phyloP scores from a whole-genome alignment of 441 rosid genomes.

The Brassica hybrid region DNA sequence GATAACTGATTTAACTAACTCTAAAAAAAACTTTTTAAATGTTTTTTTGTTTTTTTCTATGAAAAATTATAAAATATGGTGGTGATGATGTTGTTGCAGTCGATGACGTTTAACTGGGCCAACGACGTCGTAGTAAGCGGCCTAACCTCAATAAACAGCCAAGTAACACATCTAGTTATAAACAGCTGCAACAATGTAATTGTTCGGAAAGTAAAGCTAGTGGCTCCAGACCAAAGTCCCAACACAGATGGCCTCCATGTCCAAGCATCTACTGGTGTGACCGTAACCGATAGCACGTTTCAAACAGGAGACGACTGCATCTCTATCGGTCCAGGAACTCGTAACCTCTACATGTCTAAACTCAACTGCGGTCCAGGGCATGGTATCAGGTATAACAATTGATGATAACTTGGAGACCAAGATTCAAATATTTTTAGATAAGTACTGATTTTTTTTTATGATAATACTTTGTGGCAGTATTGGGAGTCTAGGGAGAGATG shows the following conservation, averaged over 20 bases:
- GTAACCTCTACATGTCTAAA: slow-evolving; percentile 48
- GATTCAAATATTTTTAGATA: neutral
- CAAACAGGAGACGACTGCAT: slow-evolving; percentile 67
- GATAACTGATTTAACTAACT: slow-evolving; percentile 33
- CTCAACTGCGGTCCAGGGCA: slow-evolving; percentile 61
- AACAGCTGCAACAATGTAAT: slow-evolving; percentile 53
- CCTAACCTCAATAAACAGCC: slow-evolving; percentile 65
- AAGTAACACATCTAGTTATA: slow-evolving; percentile 53
- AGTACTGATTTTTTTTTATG: neutral
- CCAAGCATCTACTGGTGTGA: slow-evolving; percentile 48
- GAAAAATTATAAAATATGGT: neutral
- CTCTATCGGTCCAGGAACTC: slow-evolving; percentile 58
- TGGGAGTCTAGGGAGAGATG: slow-evolving; percentile 54
- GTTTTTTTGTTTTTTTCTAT: no score
- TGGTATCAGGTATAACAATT: slow-evolving; percentile 49
- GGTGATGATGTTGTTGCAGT: slow-evolving; percentile 43
- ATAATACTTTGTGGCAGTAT: slow-evolving; percentile 22
- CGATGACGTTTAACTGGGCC: slow-evolving; percentile 59
- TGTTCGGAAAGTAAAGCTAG: slow-evolving; percentile 50
- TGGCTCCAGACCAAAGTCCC: slow-evolving; percentile 58
- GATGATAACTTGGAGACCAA: slow-evolving; percentile 3
- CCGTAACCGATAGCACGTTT: slow-evolving; percentile 48
- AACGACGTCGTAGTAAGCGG: slow-evolving; percentile 56
- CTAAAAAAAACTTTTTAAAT: neutral
- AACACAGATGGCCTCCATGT: slow-evolving; percentile 62